These are phyloP conservation scores for Alternaria burnsii DNA, from an alignment of 2,329 filamentous ascomycete species.

Conservation along the genomic window DNA sequence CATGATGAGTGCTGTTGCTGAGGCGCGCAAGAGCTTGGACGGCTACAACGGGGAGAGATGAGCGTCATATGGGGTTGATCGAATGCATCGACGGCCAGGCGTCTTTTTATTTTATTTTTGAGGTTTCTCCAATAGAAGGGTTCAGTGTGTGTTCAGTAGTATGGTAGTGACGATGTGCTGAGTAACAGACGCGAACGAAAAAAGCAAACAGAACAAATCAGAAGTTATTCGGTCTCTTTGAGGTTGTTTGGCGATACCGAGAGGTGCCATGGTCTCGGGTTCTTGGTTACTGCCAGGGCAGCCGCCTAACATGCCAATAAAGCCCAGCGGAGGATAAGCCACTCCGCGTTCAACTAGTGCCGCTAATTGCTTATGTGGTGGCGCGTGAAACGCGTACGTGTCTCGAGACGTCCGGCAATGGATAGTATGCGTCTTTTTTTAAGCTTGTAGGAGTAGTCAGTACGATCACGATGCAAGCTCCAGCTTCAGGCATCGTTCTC, in stretches of 20 bases:
- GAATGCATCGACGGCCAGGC: background rate
- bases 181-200: background rate
- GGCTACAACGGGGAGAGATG: background rate
- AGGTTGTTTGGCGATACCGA: background rate
- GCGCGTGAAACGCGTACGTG: slow-evolving; percentile 3
- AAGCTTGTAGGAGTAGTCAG: background rate
- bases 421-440: background rate
- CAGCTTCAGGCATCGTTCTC: accelerated
- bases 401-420: background rate
- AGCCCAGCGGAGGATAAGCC: background rate
- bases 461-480: background rate
- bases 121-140: background rate
- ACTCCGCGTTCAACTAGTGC: background rate
- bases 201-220: background rate
- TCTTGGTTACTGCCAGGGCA: background rate
- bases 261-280: background rate
- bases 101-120: background rate
- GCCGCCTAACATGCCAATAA: background rate
- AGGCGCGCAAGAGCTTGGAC: background rate
- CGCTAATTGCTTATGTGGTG: slow-evolving; percentile 3
- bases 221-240: background rate
- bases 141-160: background rate
- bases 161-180: background rate
- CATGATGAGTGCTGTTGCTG: background rate
- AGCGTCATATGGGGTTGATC: slow-evolving; percentile 1